A percentile compares a stretch with the other conserved stretches of the same genome.
Conservation (phyloP, 345 rosid species). For the Noccaea caerulescens region DNA sequence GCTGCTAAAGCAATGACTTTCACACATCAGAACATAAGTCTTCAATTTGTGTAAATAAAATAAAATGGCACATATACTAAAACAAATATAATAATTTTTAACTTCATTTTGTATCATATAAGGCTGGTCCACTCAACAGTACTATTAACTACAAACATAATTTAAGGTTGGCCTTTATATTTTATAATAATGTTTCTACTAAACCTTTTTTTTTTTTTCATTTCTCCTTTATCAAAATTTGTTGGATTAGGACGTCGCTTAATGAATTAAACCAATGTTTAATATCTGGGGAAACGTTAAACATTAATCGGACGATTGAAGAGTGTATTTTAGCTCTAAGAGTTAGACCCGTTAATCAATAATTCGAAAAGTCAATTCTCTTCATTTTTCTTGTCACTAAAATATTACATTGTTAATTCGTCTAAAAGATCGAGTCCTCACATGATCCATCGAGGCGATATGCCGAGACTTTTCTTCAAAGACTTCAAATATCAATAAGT, state of each 20-base stretch:
- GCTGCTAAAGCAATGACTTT: slow-evolving; percentile 96
- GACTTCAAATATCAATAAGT: slow-evolving; percentile 25
- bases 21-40: slow-evolving; percentile 57
- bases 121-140: no score
- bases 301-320: not conserved
- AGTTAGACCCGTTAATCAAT: not conserved
- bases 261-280: no score
- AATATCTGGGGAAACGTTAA: not conserved
- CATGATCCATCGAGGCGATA: slow-evolving; percentile 12
- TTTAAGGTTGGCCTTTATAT: no score
- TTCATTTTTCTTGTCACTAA: not conserved
- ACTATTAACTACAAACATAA: no score
- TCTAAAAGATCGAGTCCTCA: slow-evolving; percentile 5
- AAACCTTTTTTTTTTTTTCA: no score
- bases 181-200: no score
- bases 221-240: no score
- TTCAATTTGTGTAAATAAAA: not conserved
- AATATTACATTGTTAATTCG: not conserved
- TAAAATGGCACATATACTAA: no score
- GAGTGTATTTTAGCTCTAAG: not conserved
- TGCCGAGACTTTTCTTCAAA: slow-evolving; percentile 17
- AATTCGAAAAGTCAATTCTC: slow-evolving; percentile 7
- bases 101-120: no score
- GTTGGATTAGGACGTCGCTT: no score
- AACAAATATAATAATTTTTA: no score